Evolutionary conservation across 1,284 basidiomycete genomes (phyloP), one percentile per base, ranked within the genome.

Genomic region (Heliocybe sulcata): DNA sequence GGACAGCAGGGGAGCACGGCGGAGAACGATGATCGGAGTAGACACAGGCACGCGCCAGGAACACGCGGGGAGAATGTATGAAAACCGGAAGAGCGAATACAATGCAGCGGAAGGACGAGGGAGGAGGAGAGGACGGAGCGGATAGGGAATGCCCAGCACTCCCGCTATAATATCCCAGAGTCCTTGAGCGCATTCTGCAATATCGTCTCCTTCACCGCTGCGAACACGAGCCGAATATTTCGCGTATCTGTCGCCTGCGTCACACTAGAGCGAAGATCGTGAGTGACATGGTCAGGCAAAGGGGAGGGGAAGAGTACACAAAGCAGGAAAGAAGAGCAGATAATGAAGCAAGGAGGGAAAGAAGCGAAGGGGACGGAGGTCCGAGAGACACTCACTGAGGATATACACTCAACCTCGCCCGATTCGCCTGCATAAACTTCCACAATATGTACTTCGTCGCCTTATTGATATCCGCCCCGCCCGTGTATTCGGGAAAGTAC

Each of bases 161-260:
- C 29, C 19, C 38, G 38, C 38, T 42, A 80, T 57, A 92, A 79
- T 60, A 92, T 91, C 50, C 89, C 89, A 0, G 87, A 90, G 63
- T 92, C 90, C 65, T 90, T 87, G 19, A 92, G 73, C 1, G 90
- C 89, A 65, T 93, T 93, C 71, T 94, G 92, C 57, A 96, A 68
- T 59, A 97, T 95, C n/a, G 94, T 96, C 75, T 98, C 96, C 74
- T 98, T 98, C 59, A 98, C 94, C 0, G 95, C 94, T 0, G 94
- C 94, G 63, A 98, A 98, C 9, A 98, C 94, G 0, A 98, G 80
- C 60, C 92, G 81, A 59, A 98, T 85, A 66, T 90, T 90, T 3
- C 79, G 79, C 23, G 87, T 90, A 66, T 91, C 89, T 47, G 88
- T 91, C 38, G 87, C 88, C 67, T 90, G 87, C 12, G 88, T 91